Base-by-base conservation (phyloP, 305 asterid species). In the Coffea humblotiana region DNA sequence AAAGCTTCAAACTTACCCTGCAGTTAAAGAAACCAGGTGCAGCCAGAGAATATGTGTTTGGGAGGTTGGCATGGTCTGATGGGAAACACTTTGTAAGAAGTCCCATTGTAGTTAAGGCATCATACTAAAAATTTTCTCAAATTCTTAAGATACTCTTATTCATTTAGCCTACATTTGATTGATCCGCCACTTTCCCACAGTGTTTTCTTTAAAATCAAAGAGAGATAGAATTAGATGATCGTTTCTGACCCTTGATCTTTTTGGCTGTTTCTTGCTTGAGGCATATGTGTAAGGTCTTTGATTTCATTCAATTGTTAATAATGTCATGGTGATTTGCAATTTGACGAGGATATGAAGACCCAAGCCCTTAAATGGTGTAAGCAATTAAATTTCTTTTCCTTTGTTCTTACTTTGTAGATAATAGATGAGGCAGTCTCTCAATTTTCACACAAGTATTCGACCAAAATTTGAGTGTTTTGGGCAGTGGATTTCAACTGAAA, bases 21-120 rank as follows among this genome's bases (percentile, higher is more conserved):
- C 81, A 83, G 81, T 85, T 82, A 43, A 90, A 65, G 67, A 78
- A 71, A 27, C 18, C 56, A 19, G 86, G 74, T 14, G 87, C 78
- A 58, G 84, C 67, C 13, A 65, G 82, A 70, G 89, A 91, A 64
- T 94, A 94, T 86, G 95, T 86, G 35, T 94, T 95, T 83, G 90
- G 90, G 2, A 76, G 81, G 35, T 70, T 87, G 76, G 77, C 54
- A 43, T 87, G 90, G 90, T 83, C 87, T 18, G 87, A 87, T 79
- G 83, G 85, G 27, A 83, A 83, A 40, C 90, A 85, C 37, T 74
- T 49, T 69, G 90, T 81, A 4, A 85, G 90, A 68, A 87, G 88
- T 83, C 88, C 88, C 27, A 80, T 87, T 29, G 78, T 78, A 25
- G 88, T 87, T 47, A 87, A 87, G 76, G 74, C 79, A 32, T 15